Base-by-base conservation (phyloP, 345 rosid species). In the Rhodamnia rubescens region DNA sequence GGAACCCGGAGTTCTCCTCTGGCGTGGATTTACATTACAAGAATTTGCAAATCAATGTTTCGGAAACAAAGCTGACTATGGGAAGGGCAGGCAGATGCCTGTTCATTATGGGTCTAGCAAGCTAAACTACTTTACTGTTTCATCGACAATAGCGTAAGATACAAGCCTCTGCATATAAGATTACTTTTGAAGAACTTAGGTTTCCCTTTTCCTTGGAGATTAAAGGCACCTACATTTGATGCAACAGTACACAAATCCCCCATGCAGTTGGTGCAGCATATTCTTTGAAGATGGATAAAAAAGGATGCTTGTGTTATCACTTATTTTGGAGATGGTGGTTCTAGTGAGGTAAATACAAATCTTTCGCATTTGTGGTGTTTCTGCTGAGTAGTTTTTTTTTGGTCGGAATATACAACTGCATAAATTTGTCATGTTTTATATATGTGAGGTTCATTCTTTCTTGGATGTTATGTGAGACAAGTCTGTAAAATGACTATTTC, bases 261-360 rank as follows among this genome's bases (percentile, higher is more conserved):
- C 97, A 95, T 29, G 97, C 98, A 8, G 98, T 94, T 89, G 97
- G 98, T 88, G 94, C 94, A 84, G 98, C 98, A 55, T 95, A 96
- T 91, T 95, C 98, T 83, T 90, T 95, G 83, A 96, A 94, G 92
- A 93, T 96, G 97, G 98, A 96, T 58, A 84, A 32, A 57, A 92
- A 90, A 86, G 90, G 90, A 94, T 93, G 96, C 96, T 20, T 96
- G 98, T 90, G 91, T 85, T 8, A 93, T 96, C 85, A 90, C 96
- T 74, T 95, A 87, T 83, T 92, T 94, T 81, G 98, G 98, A 84
- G 98, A 96, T 86, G 97, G 98, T 57, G 96, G 98, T 84, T 82
- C 96, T 4, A 94, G 98, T 86, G 98, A 96, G 98, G 98, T 93
- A 83, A 83, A 32, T 61, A 44, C 42, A 42, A 57, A 26, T 81